Conservation (phyloP, 73 alveolate species). For the Blepharisma japonicum region DNA sequence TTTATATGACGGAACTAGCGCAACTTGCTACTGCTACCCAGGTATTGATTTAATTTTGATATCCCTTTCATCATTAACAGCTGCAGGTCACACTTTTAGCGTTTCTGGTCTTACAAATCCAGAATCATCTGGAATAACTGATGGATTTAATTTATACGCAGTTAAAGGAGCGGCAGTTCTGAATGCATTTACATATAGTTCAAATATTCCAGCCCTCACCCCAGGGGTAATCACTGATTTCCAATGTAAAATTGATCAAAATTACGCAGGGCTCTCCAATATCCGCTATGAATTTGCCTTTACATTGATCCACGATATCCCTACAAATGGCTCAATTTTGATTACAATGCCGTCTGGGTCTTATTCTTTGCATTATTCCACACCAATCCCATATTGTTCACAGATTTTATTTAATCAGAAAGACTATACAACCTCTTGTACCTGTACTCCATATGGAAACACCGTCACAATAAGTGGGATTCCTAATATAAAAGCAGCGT, state of each 20-base stretch:
- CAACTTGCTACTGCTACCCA: conserved; percentile 24
- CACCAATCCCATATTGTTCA: conserved; percentile 26
- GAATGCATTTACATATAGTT: not conserved
- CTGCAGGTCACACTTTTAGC: not conserved
- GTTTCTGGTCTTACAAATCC: conserved; percentile 18
- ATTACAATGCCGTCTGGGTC: conserved; percentile 38
- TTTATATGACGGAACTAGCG: not conserved
- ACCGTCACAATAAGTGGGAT: conserved; percentile 31
- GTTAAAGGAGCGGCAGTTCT: not conserved
- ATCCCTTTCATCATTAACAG: not conserved
- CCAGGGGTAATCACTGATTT: conserved; percentile 13
- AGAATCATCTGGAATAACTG: conserved; percentile 5
- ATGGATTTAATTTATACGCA: not conserved
- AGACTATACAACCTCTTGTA: not conserved
- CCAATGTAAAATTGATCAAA: not conserved
- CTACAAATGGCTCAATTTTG: conserved; percentile 36
- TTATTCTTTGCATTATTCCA: conserved; percentile 29
- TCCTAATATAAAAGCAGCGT: conserved; percentile 28
- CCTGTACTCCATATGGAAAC: conserved; percentile 4
- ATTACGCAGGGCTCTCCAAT: conserved; percentile 15
- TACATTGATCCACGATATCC: conserved; percentile 24
- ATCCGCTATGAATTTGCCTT: conserved; percentile 36
- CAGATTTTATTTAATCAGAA: not conserved
- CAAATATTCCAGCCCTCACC: not conserved
- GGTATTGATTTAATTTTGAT: not conserved